These are phyloP conservation scores for Dimocarpus longan DNA, from an alignment of 345 rosid species.

Conservation along the genomic window DNA sequence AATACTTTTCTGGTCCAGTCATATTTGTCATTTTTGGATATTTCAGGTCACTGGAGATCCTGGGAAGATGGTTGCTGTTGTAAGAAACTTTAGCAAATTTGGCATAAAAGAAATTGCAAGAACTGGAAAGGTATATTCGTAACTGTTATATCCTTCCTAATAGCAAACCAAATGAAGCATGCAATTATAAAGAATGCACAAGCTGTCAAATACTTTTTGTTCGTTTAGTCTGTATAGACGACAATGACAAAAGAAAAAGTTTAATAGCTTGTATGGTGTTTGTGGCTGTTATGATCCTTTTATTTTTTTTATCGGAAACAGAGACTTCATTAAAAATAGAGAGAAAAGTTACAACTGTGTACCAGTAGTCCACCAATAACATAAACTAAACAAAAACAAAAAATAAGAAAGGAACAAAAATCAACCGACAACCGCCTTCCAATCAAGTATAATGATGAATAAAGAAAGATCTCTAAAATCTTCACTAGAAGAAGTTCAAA, in stretches of 20 bases:
- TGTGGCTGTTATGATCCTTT: not conserved
- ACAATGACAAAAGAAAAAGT: too few species aligned
- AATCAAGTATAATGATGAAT: too few species aligned
- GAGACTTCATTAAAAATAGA: too few species aligned
- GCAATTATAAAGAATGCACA: not conserved
- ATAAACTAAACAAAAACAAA: too few species aligned
- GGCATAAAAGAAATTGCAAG: slow-evolving; percentile 90
- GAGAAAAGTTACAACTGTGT: too few species aligned
- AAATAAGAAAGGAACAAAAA: too few species aligned
- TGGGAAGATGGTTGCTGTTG: slow-evolving; percentile 91
- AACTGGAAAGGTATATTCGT: slow-evolving; percentile 65
- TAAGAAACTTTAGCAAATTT: slow-evolving; percentile 83
- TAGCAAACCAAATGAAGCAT: not conserved
- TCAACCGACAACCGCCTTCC: too few species aligned
- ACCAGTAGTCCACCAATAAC: too few species aligned
- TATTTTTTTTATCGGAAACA: too few species aligned
- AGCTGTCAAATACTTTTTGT: not conserved
- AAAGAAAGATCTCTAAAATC: too few species aligned
- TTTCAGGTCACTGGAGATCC: slow-evolving; percentile 97
- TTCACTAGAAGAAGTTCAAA: too few species aligned
- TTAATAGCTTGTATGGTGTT: not conserved
- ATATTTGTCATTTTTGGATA: slow-evolving; percentile 2
- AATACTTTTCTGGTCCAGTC: not conserved
- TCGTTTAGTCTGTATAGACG: not conserved
- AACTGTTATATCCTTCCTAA: not conserved